Conservation (phyloP, 23 red algal species). For the Cyanidium caldarium region DNA sequence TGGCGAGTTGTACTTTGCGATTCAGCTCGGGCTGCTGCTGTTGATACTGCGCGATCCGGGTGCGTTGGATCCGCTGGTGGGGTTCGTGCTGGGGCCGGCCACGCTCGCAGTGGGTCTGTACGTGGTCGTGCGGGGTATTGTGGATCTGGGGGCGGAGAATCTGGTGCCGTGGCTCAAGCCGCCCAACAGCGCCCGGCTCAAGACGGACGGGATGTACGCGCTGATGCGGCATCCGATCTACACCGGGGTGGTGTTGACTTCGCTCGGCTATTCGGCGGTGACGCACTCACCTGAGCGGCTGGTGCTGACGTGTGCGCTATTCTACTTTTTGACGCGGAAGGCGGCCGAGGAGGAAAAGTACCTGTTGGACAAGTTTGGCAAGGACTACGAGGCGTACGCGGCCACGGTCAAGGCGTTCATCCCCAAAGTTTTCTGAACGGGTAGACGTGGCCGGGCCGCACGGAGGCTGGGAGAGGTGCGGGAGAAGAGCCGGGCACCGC, state of each 20-base stretch:
- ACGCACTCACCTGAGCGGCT: constrained; percentile 51
- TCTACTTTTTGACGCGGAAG: constrained; percentile 53
- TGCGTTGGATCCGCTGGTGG: constrained; percentile 34
- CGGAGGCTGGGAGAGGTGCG: too few relatives aligned
- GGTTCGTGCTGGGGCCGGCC: constrained; percentile 54
- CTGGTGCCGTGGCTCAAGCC: constrained; percentile 74
- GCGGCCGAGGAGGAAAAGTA: constrained; percentile 83
- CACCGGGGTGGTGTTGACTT: constrained; percentile 50
- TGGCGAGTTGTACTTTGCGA: constrained; percentile 63
- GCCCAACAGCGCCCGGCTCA: constrained; percentile 25
- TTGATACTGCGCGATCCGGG: constrained; percentile 46
- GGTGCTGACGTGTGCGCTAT: constrained; percentile 52
- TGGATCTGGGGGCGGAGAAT: constrained; percentile 66
- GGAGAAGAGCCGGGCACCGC: too few relatives aligned
- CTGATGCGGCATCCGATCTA: constrained; percentile 90
- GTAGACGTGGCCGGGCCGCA: too few relatives aligned
- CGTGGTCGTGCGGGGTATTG: constrained; percentile 35
- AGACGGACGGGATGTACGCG: constrained; percentile 62
- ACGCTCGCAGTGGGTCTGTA: constrained; percentile 39
- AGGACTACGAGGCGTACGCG: constrained; percentile 48
- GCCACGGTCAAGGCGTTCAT: constrained; percentile 54
- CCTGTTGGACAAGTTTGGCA: constrained; percentile 58
- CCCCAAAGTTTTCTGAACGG: constrained; percentile 51
- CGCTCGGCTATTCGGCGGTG: constrained; percentile 36
- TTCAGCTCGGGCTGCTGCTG: constrained; percentile 57